Conservation (phyloP, 2,329 filamentous ascomycete species). For the Penicillium sumatraense region DNA sequence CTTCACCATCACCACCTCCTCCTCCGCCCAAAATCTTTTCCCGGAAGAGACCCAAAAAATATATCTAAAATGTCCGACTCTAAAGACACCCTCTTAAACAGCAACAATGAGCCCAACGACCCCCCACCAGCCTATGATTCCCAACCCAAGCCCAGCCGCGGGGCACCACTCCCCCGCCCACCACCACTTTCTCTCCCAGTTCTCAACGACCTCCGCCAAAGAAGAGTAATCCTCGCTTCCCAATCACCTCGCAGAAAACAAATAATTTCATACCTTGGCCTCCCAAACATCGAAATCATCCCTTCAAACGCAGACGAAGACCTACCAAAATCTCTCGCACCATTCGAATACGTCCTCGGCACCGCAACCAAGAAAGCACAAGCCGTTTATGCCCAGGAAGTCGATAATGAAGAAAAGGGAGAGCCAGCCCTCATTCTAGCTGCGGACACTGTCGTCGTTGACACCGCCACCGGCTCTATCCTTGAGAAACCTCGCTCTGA, state of each 20-base stretch:
- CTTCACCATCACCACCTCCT: slow-evolving; percentile 1
- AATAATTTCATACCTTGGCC: slow-evolving; percentile 77
- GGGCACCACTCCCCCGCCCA: slow-evolving; percentile 40
- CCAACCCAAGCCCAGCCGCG: slow-evolving; percentile 23
- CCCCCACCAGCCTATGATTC: slow-evolving; percentile 43
- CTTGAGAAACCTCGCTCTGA: slow-evolving; percentile 89
- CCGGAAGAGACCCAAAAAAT: slow-evolving; percentile 8
- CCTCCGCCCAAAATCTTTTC: neutral
- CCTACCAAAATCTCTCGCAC: slow-evolving; percentile 76
- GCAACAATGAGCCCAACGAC: slow-evolving; percentile 24
- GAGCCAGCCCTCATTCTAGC: slow-evolving; percentile 87
- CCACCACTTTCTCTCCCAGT: slow-evolving; percentile 78
- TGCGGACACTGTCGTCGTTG: slow-evolving; percentile 87
- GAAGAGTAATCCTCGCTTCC: slow-evolving; percentile 87
- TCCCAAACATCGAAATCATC: slow-evolving; percentile 79
- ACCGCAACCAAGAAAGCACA: slow-evolving; percentile 85
- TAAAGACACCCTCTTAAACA: slow-evolving; percentile 32
- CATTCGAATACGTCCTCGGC: slow-evolving; percentile 87
- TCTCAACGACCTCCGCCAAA: slow-evolving; percentile 73
- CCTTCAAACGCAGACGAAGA: slow-evolving; percentile 86
- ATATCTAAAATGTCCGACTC: slow-evolving; percentile 32
- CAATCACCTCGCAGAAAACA: slow-evolving; percentile 83
- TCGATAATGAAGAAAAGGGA: slow-evolving; percentile 58
- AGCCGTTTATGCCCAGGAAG: slow-evolving; percentile 68
- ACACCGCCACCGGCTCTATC: slow-evolving; percentile 71